Evolutionary conservation across 225 moss, liverwort and hornwort species (phyloP).

Genomic region (Pseudisothecium myosuroides): DNA sequence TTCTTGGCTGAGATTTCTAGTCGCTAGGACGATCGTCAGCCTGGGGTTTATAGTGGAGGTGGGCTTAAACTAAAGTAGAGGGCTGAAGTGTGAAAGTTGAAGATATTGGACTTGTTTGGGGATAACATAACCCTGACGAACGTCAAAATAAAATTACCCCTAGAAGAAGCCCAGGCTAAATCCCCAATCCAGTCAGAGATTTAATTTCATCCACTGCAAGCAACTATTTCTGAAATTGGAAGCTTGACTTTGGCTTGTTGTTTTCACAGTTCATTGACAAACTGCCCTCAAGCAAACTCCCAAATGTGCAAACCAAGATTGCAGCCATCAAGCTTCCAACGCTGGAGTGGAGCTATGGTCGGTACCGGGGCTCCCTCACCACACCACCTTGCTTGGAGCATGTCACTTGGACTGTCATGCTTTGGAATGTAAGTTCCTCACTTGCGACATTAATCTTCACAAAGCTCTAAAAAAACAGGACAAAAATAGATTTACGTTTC

Average conservation of each 20-base stretch:
- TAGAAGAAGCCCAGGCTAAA: background rate
- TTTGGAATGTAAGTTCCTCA: conserved; percentile 1
- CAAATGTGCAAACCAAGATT: background rate
- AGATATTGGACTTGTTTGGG: background rate
- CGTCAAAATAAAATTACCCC: background rate
- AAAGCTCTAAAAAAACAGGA: background rate
- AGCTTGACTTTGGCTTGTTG: background rate
- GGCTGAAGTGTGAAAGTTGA: background rate
- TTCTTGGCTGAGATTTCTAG: background rate
- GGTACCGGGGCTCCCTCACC: conserved; percentile 61
- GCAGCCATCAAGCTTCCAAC: conserved; percentile 11
- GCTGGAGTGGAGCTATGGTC: conserved; percentile 34
- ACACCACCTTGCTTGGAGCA: conserved; percentile 61
- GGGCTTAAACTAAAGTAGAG: background rate
- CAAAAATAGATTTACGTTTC: background rate
- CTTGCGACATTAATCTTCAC: background rate
- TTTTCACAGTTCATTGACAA: conserved; percentile 10
- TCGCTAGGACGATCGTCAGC: background rate
- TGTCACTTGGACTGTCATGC: conserved; percentile 55
- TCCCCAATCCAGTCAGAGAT: background rate
- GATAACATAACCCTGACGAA: too few species aligned
- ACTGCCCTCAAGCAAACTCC: background rate
- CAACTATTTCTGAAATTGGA: background rate
- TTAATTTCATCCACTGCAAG: background rate
- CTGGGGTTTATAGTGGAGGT: background rate